Evolutionary conservation across 2,329 filamentous ascomycete species (phyloP).

Genomic region (Beauveria australis): DNA sequence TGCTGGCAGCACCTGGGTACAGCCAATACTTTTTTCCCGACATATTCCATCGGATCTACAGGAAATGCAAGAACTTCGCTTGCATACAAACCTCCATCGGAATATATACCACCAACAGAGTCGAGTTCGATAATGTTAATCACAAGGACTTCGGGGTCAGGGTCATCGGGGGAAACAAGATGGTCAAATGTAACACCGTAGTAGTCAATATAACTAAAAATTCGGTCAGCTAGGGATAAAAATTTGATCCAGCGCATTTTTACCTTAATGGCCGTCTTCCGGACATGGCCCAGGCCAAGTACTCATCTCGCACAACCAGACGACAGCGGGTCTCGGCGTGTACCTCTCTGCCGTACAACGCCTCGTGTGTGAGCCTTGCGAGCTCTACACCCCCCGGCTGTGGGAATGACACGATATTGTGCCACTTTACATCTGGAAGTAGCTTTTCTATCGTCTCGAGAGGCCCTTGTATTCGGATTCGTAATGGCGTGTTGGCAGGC

Average conservation of each 20-base stretch:
- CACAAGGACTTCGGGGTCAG: constrained; percentile 30
- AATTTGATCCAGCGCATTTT: not conserved
- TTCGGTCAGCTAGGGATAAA: no score
- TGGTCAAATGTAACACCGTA: constrained; percentile 35
- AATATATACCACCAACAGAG: no score
- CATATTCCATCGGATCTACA: constrained; percentile 25
- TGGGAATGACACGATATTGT: not conserved
- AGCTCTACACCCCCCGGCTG: not conserved
- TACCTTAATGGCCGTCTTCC: not conserved
- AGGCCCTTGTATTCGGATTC: not conserved
- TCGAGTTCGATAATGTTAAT: constrained; percentile 25
- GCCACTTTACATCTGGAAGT: not conserved
- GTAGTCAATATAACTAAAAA: constrained; percentile 20
- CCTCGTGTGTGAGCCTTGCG: not conserved
- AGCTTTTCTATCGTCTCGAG: not conserved
- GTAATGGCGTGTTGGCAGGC: not conserved
- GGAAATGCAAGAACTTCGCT: no score
- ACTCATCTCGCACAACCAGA: not conserved
- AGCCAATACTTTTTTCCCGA: not conserved
- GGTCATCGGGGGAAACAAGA: constrained; percentile 25
- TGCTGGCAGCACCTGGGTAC: not conserved
- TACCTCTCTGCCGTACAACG: not conserved
- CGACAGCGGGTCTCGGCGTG: not conserved
- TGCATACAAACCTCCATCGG: no score
- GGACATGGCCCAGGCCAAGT: not conserved